Evolutionary conservation across 2,329 filamentous ascomycete species (phyloP).

Genomic region (Tolypocladium pustulatum): DNA sequence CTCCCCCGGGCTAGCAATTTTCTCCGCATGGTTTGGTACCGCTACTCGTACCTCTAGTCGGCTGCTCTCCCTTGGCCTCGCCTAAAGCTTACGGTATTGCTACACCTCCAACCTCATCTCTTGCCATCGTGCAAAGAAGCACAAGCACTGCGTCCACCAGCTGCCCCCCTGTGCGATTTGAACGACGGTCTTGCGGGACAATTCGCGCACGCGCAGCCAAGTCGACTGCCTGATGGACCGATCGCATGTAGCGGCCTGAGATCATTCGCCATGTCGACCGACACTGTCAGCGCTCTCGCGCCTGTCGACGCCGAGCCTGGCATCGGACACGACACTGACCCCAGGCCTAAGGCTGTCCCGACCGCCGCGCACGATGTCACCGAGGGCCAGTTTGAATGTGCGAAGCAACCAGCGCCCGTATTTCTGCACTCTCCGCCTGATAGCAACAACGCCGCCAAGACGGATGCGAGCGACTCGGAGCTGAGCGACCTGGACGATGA

Average conservation of each 20-base stretch:
- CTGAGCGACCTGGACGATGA: slow-evolving; percentile 55
- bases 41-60: background rate
- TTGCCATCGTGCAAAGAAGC: background rate
- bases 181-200: background rate
- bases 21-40: slow-evolving; percentile 4
- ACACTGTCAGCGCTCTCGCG: slow-evolving; percentile 40
- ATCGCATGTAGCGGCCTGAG: slow-evolving; percentile 25
- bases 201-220: slow-evolving; percentile 1
- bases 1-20: slow-evolving; percentile 1
- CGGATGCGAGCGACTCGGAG: slow-evolving; percentile 53
- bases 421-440: slow-evolving; percentile 55
- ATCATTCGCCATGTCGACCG: slow-evolving; percentile 40
- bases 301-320: slow-evolving; percentile 12
- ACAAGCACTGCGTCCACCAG: background rate
- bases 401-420: slow-evolving; percentile 24
- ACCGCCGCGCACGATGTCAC: slow-evolving; percentile 14
- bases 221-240: slow-evolving; percentile 19
- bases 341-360: slow-evolving; percentile 7
- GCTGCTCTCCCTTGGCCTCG: slow-evolving; percentile 2
- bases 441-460: slow-evolving; percentile 49
- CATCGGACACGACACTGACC: background rate
- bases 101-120: slow-evolving; percentile 1
- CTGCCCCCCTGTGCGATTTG: slow-evolving; percentile 2
- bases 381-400: slow-evolving; percentile 20
- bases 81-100: background rate